Base-by-base conservation (phyloP, 2,329 filamentous ascomycete species). In the Claviceps pazoutovae region DNA sequence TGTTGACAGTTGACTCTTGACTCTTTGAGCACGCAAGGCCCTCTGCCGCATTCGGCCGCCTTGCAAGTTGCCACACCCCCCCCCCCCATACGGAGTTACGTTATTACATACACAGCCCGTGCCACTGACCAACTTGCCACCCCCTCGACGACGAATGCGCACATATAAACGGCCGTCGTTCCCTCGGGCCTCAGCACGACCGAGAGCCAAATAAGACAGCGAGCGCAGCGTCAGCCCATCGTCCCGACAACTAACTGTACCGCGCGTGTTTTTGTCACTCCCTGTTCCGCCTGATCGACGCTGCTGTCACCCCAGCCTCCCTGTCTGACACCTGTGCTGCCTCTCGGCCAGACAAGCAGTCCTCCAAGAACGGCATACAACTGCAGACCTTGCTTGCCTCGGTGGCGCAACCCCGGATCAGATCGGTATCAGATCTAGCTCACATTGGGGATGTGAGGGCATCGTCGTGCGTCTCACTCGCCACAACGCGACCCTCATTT, bases 121-220 rank as follows among this genome's bases (percentile, higher is more conserved):
- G 30, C 30, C 30, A 34, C 30, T 34, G 30, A 34, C 30, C 30
- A 30, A 30, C 30, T 34, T 34, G 30, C 45, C 41, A 45, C 36
- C 47, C 44, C 55, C 34, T 42, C 52, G 45, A 26, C 21, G 44
- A 41, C 37, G 43, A 45, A 37, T 57, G 59, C 65, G 68, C 71
- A 34, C 30, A 74, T 73, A 74, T 74, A 74, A 74, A 74, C 71
- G 68, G 59, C 61, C 62, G 63, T 59, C 61, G 65, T 68, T 72
- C 70, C 70, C 70, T 66, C 64, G 46, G 52, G 44, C 13, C 11
- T 16, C 37, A 36, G 17, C 26, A 17, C 5, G 38, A 6, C 14
- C 38, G 38, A 16, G 38, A 8, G 37, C 14, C 38, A 39, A 17
- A 17, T 16, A 39, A 6, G 21, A 3, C 43, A 30, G 13, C 21